Percentiles rank a stretch among this genome's conserved stretches.
These are phyloP conservation scores for Gnetum montanum DNA, from an alignment of 75 land plant species.

Conservation along the genomic window DNA sequence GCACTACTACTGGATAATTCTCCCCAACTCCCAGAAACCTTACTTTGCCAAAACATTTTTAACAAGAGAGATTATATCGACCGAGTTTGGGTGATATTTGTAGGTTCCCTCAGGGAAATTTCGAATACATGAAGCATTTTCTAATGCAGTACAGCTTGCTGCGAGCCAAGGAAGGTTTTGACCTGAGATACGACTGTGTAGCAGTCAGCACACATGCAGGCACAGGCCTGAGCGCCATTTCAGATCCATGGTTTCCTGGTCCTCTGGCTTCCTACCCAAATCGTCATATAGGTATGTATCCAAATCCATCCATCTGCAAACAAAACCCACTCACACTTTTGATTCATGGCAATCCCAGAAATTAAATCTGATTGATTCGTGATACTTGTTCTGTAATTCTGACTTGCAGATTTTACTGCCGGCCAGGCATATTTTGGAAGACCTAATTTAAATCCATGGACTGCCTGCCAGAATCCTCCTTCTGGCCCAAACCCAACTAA, in stretches of 20 bases:
- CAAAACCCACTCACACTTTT: not conserved
- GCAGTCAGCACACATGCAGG: not conserved
- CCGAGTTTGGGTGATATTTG: not conserved
- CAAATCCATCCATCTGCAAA: not conserved
- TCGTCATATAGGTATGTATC: not conserved
- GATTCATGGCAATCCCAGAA: not conserved
- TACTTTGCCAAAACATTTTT: not conserved
- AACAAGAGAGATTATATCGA: not conserved
- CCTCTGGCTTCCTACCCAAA: no score
- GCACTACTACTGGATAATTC: not conserved
- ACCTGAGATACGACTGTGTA: constrained; percentile 29
- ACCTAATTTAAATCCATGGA: not conserved
- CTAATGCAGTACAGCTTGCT: constrained; percentile 48
- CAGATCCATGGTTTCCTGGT: constrained; percentile 1
- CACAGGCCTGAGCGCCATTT: not conserved
- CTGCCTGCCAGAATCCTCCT: not conserved
- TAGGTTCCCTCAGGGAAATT: constrained; percentile 50
- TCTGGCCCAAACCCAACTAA: no score
- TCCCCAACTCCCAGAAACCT: not conserved
- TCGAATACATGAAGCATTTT: constrained; percentile 59
- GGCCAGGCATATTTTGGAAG: not conserved
- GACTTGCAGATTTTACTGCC: not conserved
- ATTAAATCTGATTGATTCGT: not conserved
- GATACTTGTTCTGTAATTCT: not conserved
- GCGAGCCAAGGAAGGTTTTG: constrained; percentile 38